Conservation (phyloP, 177 flowering plant species). For the Vitis hybrid region DNA sequence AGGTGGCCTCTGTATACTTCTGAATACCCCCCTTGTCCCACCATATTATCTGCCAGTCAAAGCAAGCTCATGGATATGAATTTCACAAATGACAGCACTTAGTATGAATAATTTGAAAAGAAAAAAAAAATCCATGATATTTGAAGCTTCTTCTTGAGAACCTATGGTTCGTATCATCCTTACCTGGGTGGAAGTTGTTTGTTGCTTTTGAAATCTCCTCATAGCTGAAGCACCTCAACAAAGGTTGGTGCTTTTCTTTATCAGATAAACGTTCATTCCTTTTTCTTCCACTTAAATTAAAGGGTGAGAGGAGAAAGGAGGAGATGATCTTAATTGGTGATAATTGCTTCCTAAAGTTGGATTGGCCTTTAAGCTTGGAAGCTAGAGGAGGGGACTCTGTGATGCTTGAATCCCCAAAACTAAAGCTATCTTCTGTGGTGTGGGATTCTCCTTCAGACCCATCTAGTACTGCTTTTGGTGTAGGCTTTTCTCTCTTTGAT, state of each 20-base stretch:
- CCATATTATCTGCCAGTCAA: slow-evolving; percentile 55
- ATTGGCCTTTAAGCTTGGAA: slow-evolving; percentile 15
- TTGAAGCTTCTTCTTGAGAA: too few relatives aligned
- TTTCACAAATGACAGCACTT: too few relatives aligned
- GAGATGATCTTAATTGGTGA: slow-evolving; percentile 31
- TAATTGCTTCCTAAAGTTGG: slow-evolving; percentile 25
- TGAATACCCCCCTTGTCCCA: slow-evolving; percentile 78
- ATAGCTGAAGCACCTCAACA: slow-evolving; percentile 66
- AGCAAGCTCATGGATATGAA: neutral
- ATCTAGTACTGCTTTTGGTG: slow-evolving; percentile 58
- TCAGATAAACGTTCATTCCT: slow-evolving; percentile 16
- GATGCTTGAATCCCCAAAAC: slow-evolving; percentile 37
- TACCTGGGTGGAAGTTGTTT: slow-evolving; percentile 72
- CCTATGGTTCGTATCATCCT: neutral
- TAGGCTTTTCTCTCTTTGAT: slow-evolving; percentile 32
- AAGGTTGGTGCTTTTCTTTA: slow-evolving; percentile 35
- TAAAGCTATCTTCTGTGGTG: slow-evolving; percentile 42
- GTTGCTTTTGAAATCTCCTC: slow-evolving; percentile 69
- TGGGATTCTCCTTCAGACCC: slow-evolving; percentile 44
- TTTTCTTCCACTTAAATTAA: slow-evolving; percentile 21
- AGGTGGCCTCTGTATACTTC: slow-evolving; percentile 81
- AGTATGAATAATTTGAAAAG: too few relatives aligned
- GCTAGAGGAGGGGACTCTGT: slow-evolving; percentile 31
- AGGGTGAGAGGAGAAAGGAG: slow-evolving; percentile 36
- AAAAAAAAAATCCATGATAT: too few relatives aligned